Percentiles rank a stretch among this genome's conserved stretches.
Evolutionary conservation across 768 basidiomycete species (phyloP).

Genomic region (Trametes coccinea): DNA sequence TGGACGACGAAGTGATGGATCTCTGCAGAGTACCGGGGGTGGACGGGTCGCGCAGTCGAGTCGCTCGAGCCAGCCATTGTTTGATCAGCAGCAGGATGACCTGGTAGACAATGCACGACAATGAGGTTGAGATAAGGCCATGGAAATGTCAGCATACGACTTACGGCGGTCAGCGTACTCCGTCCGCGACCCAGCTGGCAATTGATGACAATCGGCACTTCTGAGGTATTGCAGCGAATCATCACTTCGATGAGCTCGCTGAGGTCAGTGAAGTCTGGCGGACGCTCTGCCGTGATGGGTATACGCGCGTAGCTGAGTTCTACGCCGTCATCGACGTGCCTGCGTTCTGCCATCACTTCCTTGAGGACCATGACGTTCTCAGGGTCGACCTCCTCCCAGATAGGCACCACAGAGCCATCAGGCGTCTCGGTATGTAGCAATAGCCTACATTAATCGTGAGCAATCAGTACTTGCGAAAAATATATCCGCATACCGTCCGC

Average conservation of each 20-base stretch:
- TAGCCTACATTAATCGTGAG: conserved; percentile 45
- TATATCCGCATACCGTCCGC: conserved; percentile 60
- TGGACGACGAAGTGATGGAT: conserved; percentile 47
- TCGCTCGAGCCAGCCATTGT: conserved; percentile 66
- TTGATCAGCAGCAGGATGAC: conserved; percentile 82
- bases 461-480: background rate
- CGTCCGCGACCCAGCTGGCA: conserved; percentile 94
- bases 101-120: conserved; percentile 35
- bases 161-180: conserved; percentile 85
- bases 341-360: conserved; percentile 78
- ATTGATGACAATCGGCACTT: conserved; percentile 87
- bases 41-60: conserved; percentile 34
- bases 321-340: conserved; percentile 44
- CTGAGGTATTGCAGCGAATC: conserved; percentile 61
- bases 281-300: conserved; percentile 89
- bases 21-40: conserved; percentile 39
- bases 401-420: conserved; percentile 86
- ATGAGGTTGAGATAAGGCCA: no score
- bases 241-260: conserved; percentile 79
- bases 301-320: conserved; percentile 80
- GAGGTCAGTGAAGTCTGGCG: conserved; percentile 73
- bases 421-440: conserved; percentile 87
- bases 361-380: conserved; percentile 78
- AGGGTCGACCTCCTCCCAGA: conserved; percentile 88
- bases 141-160: conserved; percentile 22